These are phyloP conservation scores for Mycena leptocephala DNA, from an alignment of 768 basidiomycete species.

Conservation along the genomic window DNA sequence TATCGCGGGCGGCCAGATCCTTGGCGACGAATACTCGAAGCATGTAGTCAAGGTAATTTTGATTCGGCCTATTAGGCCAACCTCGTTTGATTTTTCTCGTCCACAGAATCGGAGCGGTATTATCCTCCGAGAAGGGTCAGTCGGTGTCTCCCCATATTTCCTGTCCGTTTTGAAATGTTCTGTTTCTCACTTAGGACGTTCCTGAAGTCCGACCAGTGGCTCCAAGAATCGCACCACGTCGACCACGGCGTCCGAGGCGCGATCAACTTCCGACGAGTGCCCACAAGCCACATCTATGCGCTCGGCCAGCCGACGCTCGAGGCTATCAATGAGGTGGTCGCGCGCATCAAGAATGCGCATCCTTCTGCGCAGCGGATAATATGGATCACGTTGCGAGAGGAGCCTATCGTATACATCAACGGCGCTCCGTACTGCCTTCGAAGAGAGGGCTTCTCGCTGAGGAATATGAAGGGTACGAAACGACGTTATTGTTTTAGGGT, in stretches of 20 bases:
- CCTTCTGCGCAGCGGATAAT: constrained; percentile 76
- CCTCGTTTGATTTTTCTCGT: neutral
- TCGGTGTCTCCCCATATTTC: neutral
- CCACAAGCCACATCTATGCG: constrained; percentile 88
- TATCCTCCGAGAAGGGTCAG: constrained; percentile 90
- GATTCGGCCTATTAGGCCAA: neutral
- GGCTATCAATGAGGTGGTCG: constrained; percentile 87
- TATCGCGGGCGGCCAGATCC: constrained; percentile 85
- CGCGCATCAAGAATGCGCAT: constrained; percentile 72
- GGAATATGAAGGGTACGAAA: constrained; percentile 91
- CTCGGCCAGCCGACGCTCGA: constrained; percentile 94
- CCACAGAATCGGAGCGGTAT: constrained; percentile 92
- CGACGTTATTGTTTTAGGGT: neutral
- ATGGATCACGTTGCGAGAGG: constrained; percentile 96
- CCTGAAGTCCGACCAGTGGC: constrained; percentile 95
- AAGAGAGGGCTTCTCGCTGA: constrained; percentile 86
- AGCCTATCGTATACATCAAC: constrained; percentile 94
- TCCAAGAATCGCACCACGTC: constrained; percentile 78
- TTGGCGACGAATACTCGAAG: constrained; percentile 96
- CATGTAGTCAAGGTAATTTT: constrained; percentile 88
- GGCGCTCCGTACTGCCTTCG: constrained; percentile 93
- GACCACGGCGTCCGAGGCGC: constrained; percentile 89
- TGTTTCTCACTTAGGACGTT: constrained; percentile 69
- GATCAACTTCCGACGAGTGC: constrained; percentile 93
- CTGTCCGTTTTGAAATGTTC: neutral